Evolutionary conservation across 768 basidiomycete genomes (phyloP).

Genomic region (Tylopilus sp.): DNA sequence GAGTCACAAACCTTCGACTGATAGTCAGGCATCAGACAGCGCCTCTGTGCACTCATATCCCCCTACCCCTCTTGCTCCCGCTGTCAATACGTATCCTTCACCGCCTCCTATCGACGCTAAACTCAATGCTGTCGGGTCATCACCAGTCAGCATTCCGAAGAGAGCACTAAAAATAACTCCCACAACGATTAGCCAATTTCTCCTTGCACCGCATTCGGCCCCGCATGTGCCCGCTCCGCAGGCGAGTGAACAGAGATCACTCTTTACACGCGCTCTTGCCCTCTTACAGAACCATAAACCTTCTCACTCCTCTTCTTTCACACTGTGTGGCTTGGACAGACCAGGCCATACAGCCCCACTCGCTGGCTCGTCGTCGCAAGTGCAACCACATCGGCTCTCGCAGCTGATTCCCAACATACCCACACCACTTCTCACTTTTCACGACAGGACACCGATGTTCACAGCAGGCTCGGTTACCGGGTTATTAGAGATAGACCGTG

Average conservation of each 20-base stretch:
- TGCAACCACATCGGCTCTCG: constrained; percentile 18
- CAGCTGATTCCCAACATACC: constrained; percentile 29
- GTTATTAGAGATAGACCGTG: constrained; percentile 57
- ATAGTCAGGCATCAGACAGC: constrained; percentile 30
- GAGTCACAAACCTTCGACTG: constrained; percentile 23
- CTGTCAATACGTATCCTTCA: constrained; percentile 33
- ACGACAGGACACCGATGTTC: constrained; percentile 68
- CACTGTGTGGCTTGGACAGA: constrained; percentile 35
- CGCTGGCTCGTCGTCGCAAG: constrained; percentile 20
- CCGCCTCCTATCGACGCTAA: constrained; percentile 32
- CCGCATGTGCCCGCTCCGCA: constrained; percentile 31
- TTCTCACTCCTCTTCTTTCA: constrained; percentile 61
- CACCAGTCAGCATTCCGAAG: background rate
- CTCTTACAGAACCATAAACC: constrained; percentile 48
- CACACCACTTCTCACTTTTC: constrained; percentile 58
- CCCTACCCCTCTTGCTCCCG: constrained; percentile 45
- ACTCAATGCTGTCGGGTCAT: constrained; percentile 19
- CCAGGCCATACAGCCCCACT: constrained; percentile 15
- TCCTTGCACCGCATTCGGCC: constrained; percentile 46
- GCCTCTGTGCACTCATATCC: constrained; percentile 52
- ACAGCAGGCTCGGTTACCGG: constrained; percentile 58
- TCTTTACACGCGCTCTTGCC: constrained; percentile 51
- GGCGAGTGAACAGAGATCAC: constrained; percentile 33
- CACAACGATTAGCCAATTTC: constrained; percentile 44
- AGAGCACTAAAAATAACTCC: constrained; percentile 8